Evolutionary conservation across 805 yeast species (phyloP).

Genomic region (Lipomyces chichibuensis): DNA sequence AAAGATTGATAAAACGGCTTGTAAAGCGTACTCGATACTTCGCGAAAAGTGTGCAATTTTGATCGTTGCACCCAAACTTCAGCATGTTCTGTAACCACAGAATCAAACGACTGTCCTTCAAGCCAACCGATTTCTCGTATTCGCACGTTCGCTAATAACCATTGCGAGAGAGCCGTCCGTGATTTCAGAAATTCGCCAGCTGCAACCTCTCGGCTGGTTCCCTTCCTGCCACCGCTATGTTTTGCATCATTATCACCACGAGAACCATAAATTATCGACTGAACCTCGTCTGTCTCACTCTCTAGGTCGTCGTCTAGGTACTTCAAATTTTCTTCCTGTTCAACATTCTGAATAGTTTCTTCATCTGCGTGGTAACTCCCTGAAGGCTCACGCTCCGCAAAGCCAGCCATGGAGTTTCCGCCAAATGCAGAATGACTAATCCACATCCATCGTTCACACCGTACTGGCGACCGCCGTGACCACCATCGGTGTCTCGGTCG

Average conservation of each 20-base stretch:
- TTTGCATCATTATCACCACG: background rate
- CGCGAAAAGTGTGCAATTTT: slow-evolving; percentile 12
- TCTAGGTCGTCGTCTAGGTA: background rate
- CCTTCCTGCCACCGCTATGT: background rate
- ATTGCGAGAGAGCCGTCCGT: slow-evolving; percentile 1
- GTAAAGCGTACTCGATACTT: slow-evolving; percentile 33
- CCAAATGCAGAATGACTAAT: background rate
- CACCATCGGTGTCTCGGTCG: background rate
- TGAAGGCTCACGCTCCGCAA: background rate
- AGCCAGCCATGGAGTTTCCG: background rate
- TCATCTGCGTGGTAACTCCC: background rate
- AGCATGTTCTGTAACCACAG: slow-evolving; percentile 3
- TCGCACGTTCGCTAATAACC: slow-evolving; percentile 1
- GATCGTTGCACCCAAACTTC: slow-evolving; percentile 3
- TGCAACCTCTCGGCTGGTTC: background rate
- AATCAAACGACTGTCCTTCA: background rate
- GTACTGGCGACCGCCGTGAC: background rate
- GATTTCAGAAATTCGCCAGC: background rate
- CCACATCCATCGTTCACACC: background rate
- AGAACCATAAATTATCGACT: background rate
- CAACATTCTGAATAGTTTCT: background rate
- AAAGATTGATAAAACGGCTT: slow-evolving; percentile 37
- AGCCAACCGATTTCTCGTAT: background rate
- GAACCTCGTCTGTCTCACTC: background rate
- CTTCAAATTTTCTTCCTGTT: background rate